phyloP scores from a whole-genome alignment of 768 basidiomycete species.

The Multifurca ochricompacta region DNA sequence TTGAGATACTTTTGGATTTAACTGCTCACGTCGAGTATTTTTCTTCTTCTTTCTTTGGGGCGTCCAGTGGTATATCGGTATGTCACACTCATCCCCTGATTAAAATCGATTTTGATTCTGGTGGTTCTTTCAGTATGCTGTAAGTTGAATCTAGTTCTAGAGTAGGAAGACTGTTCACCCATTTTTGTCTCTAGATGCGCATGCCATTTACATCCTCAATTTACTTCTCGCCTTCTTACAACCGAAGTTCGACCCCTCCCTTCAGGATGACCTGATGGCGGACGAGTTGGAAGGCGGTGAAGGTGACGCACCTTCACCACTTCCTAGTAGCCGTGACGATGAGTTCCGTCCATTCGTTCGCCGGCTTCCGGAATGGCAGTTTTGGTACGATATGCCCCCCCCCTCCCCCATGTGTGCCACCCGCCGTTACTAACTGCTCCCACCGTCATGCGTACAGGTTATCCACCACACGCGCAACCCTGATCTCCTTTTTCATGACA shows the following conservation, averaged over 20 bases:
- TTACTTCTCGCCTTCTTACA: slow-evolving; percentile 95
- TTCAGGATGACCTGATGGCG: slow-evolving; percentile 87
- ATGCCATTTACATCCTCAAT: slow-evolving; percentile 93
- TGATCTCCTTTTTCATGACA: slow-evolving; percentile 74
- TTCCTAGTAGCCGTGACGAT: slow-evolving; percentile 73
- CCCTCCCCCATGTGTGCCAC: not conserved
- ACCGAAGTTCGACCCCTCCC: slow-evolving; percentile 94
- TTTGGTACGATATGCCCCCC: slow-evolving; percentile 79
- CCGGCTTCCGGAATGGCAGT: slow-evolving; percentile 93
- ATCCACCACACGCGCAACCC: slow-evolving; percentile 82
- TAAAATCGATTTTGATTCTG: not conserved
- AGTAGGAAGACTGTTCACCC: not conserved
- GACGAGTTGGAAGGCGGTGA: slow-evolving; percentile 91
- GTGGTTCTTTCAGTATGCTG: slow-evolving; percentile 49
- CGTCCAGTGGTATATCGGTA: slow-evolving; percentile 85
- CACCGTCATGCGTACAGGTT: slow-evolving; percentile 47
- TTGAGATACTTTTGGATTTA: not conserved
- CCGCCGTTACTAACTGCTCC: not conserved
- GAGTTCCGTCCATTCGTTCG: slow-evolving; percentile 97
- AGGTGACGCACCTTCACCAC: slow-evolving; percentile 37
- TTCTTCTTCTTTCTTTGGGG: not conserved
- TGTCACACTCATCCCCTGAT: slow-evolving; percentile 28
- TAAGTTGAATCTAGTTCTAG: slow-evolving; percentile 32
- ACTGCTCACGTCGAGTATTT: slow-evolving; percentile 3
- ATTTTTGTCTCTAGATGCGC: slow-evolving; percentile 50